These are phyloP conservation scores for Neurospora sp. DNA, from an alignment of 495 filamentous ascomycete species.

Conservation along the genomic window DNA sequence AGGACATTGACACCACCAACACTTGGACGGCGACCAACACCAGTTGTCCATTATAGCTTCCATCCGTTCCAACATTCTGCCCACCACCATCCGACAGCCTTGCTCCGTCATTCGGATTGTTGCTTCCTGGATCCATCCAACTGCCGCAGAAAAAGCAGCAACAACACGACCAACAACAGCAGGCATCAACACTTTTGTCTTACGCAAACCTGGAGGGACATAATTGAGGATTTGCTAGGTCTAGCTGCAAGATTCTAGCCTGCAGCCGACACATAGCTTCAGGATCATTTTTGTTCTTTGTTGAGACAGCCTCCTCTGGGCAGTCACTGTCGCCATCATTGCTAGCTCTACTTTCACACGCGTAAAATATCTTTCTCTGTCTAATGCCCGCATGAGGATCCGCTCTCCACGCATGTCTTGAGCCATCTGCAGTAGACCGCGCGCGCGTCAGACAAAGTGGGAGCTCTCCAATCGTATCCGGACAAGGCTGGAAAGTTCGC, in stretches of 20 bases:
- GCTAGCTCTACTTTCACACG: constrained; percentile 5
- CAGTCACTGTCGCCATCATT: neutral
- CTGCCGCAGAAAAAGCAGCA: neutral
- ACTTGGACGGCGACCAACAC: neutral
- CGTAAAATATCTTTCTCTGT: constrained; percentile 18
- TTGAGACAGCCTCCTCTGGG: neutral
- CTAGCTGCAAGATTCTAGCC: neutral
- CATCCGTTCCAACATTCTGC: neutral
- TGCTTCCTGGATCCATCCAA: neutral
- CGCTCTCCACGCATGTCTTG: constrained; percentile 20
- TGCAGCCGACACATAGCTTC: neutral
- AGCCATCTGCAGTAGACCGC: constrained; percentile 21
- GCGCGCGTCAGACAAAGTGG: neutral
- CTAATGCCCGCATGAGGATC: constrained; percentile 21
- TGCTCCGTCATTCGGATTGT: neutral
- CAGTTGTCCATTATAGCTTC: neutral
- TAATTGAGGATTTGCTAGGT: neutral
- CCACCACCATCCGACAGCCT: neutral
- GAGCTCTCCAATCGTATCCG: constrained; percentile 4
- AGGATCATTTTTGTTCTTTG: neutral
- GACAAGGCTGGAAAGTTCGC: constrained; percentile 1
- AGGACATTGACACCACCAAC: neutral
- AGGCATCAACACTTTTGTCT: neutral
- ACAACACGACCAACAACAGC: neutral
- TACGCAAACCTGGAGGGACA: neutral